Base-by-base conservation (phyloP, 441 rosid genomes). In the Gossypium davidsonii region DNA sequence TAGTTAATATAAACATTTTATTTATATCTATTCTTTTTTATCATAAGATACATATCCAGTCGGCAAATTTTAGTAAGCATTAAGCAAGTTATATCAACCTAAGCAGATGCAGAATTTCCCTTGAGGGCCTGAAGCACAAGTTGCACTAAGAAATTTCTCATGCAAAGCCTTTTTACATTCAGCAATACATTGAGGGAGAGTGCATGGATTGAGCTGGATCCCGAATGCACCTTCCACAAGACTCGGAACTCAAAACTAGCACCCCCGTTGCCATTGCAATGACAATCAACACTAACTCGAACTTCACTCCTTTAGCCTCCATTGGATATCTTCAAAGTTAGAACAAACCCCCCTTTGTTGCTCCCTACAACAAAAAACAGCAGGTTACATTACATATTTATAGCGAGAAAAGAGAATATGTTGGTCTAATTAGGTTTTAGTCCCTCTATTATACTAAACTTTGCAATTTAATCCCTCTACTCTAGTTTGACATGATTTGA, bases 21-120 rank as follows among this genome's bases (percentile, higher is more conserved):
- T 57, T 57, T 23, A 9, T 52, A 6, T 6, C 0, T 52, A 0
- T 52, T 15, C 0, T 0, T 12, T 52, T 17, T 52, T 5, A 17
- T 23, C 15, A 57, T 6, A 37, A 37, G 31, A 18, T 9, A 37
- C 28, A 58, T 23, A 57, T 23, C 34, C 31, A 48, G 1, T 25
- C n/a, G 23, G 9, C 14, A 8, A 49, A 23, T 6, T 10, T 17
- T 42, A 18, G 10, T 21, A 25, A 34, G 57, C 17, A 14, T 25
- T 67, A 21, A 48, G 6, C 3, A 1, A 48, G 1, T 44, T 31
- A 65, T 20, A 48, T 79, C 76, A 79, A n/a, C 83, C 79, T 5
- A 79, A 60, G 78, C 85, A 81, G 78, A 74, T 70, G 70, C 83
- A 76, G 79, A 79, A 81, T 46, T 76, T 81, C 2, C 79, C 83